Evolutionary conservation across 306 rosid species (phyloP), one percentile per base, ranked within the genome.

Genomic region (Vigna mungo): DNA sequence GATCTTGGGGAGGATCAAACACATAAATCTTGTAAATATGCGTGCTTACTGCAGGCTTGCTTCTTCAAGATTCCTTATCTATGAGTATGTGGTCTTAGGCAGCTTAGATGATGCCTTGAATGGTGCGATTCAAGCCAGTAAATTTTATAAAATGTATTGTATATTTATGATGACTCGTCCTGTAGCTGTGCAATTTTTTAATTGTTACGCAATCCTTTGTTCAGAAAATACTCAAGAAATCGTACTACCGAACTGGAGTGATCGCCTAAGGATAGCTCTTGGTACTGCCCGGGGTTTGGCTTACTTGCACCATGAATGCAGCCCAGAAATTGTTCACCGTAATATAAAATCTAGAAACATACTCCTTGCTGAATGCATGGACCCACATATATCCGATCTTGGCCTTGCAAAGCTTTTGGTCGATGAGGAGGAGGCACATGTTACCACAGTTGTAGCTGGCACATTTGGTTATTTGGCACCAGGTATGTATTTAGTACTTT

Each of bases 11-110:
- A 93, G 96, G 85, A 88, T 92, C 74, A 85, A 91, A 23, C 99
- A 96, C 88, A 93, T 91, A 72, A 96, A 96, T 78, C 79, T 96
- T 43, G 99, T 91, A 27, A 91, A 91, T 73, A 83, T 96, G 54
- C 91, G 99, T 16, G 97, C 98, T 23, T 96, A 96, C 82, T 93
- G 98, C 93, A 87, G 90, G 86, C 92, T 96, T n/a, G 98, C 96
- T 21, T 49, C 91, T 77, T 88, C 99, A 55, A 92, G 89, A 82
- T 93, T 96, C 77, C 97, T 96, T 52, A 96, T 96, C 83, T 91
- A 89, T 69, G 97, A 93, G 64, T 92, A 84, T 85, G 39, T 96
- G 74, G 87, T 91, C 14, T 75, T 77, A 78, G 99, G 99, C 32
- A 96, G 99, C 85, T 86, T 96, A 79, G 99, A 96, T 30, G 89